A percentile compares a stretch with the other conserved stretches of the same genome.
Conservation (phyloP, 176 grass and related monocot species). For the Carex parvula region DNA sequence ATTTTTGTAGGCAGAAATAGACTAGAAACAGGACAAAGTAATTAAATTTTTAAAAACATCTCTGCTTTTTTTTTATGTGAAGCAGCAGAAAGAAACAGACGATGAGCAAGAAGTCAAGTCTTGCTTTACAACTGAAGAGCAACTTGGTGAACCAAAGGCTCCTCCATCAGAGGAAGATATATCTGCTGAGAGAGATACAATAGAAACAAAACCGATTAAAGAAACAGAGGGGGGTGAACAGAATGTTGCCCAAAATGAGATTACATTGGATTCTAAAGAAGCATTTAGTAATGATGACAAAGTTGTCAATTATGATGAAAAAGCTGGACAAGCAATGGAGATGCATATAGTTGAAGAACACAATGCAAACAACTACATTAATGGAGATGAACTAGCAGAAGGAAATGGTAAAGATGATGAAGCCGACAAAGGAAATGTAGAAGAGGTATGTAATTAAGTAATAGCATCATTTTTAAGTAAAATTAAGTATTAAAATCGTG, state of each 20-base stretch:
- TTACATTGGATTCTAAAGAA: neutral
- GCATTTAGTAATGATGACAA: neutral
- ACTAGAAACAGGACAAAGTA: neutral
- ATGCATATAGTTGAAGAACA: neutral
- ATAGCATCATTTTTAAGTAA: neutral
- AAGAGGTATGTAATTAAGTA: constrained; percentile 1
- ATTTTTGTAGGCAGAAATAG: neutral
- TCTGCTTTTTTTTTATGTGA: neutral
- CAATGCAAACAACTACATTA: neutral
- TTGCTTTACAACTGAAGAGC: neutral
- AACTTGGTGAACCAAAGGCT: constrained; percentile 11
- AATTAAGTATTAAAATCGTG: neutral
- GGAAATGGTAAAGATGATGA: neutral
- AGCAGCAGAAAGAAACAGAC: neutral
- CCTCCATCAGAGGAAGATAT: constrained; percentile 3
- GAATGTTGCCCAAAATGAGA: neutral
- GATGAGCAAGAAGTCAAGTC: constrained; percentile 5
- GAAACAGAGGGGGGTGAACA: neutral
- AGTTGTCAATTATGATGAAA: neutral
- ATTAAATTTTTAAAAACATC: neutral
- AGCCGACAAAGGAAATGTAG: neutral
- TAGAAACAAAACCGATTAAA: neutral
- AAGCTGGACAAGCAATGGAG: neutral
- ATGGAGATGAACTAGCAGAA: neutral
- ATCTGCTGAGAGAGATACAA: neutral